Conservation (phyloP, 768 basidiomycete genomes). For the Suillus sp. region DNA sequence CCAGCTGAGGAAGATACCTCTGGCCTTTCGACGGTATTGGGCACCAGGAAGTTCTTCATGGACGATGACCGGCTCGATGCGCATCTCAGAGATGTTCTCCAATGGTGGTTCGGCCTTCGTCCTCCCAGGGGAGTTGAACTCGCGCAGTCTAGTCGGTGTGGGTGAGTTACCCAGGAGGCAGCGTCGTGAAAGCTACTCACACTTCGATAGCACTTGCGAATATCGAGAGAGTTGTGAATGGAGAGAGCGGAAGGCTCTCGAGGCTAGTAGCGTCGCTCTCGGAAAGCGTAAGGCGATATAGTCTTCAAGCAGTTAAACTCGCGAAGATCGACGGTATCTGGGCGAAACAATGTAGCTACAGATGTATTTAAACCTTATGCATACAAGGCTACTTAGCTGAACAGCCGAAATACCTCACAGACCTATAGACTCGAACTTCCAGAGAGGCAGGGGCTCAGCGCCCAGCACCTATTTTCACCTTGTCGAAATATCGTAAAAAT, state of each 20-base stretch:
- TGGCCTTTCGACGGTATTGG: constrained; percentile 53
- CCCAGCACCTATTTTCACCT: neutral
- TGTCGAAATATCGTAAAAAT: neutral
- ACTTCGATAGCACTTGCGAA: constrained; percentile 60
- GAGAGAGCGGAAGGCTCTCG: constrained; percentile 55
- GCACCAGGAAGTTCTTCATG: constrained; percentile 59
- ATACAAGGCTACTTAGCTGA: neutral
- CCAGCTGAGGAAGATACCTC: neutral
- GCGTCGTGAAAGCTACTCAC: constrained; percentile 5
- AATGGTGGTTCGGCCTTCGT: constrained; percentile 78
- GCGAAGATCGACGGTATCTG: neutral
- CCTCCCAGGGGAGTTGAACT: constrained; percentile 70
- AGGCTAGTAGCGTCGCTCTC: constrained; percentile 20
- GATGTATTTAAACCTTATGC: neutral
- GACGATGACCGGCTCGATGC: constrained; percentile 53
- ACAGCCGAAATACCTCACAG: neutral
- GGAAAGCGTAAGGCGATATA: constrained; percentile 4
- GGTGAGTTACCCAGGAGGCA: constrained; percentile 44
- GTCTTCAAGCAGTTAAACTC: neutral
- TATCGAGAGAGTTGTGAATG: constrained; percentile 80
- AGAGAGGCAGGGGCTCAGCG: neutral
- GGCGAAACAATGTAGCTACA: neutral
- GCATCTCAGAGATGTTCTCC: constrained; percentile 55
- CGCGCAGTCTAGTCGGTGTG: constrained; percentile 62
- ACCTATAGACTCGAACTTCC: neutral